phyloP scores from a whole-genome alignment of 257 asterid genomes.

The Gentiana macrophylla region DNA sequence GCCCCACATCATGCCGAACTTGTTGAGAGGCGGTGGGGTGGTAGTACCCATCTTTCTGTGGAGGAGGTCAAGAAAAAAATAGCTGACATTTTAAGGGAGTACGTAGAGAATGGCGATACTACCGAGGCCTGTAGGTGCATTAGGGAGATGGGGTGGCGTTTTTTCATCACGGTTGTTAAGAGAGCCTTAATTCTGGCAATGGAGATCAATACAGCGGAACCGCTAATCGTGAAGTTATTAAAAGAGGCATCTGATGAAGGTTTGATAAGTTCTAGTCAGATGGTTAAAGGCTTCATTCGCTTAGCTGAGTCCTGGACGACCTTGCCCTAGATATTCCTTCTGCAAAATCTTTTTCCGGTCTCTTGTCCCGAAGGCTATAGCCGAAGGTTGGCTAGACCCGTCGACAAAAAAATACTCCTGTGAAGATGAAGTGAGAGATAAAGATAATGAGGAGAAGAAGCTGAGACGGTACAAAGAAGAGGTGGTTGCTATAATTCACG shows the following conservation, averaged over 20 bases:
- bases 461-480: slow-evolving; percentile 73
- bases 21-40: slow-evolving; percentile 95
- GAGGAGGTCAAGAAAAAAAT: slow-evolving; percentile 91
- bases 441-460: slow-evolving; percentile 39
- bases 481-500: slow-evolving; percentile 69
- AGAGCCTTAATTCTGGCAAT: slow-evolving; percentile 74
- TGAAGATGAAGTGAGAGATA: slow-evolving; percentile 27
- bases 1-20: slow-evolving; percentile 99
- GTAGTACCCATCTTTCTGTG: slow-evolving; percentile 87
- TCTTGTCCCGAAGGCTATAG: slow-evolving; percentile 60
- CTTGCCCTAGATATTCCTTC: slow-evolving; percentile 96
- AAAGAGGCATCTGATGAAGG: slow-evolving; percentile 96
- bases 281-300: slow-evolving; percentile 77
- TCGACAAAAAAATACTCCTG: slow-evolving; percentile 37
- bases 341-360: slow-evolving; percentile 52
- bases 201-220: slow-evolving; percentile 67
- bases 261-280: slow-evolving; percentile 84
- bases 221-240: slow-evolving; percentile 51
- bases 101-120: slow-evolving; percentile 83
- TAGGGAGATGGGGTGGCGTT: slow-evolving; percentile 77
- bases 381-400: slow-evolving; percentile 90
- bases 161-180: slow-evolving; percentile 97
- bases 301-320: slow-evolving; percentile 87
- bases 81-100: slow-evolving; percentile 74
- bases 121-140: slow-evolving; percentile 92